Percentiles rank a stretch among this genome's conserved stretches.
Conservation (phyloP, 1,139 yeast species). For the Petasospora rhodanensis region DNA sequence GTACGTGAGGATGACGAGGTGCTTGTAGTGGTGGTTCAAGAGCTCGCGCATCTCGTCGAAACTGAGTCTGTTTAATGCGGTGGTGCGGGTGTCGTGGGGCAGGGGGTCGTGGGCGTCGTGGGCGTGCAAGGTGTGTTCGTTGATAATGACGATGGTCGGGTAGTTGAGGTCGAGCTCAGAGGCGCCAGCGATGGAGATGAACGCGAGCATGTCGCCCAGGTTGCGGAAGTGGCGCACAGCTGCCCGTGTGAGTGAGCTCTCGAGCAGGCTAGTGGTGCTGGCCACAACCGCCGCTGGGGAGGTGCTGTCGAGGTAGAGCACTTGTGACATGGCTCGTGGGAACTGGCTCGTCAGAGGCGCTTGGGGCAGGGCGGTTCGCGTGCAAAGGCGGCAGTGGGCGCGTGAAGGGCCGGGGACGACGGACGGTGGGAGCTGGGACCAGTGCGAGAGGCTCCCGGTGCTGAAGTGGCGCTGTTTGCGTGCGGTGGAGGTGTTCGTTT, state of each 20-base stretch:
- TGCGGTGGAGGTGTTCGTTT: no score
- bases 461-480: no score
- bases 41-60: slow-evolving; percentile 11
- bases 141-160: slow-evolving; percentile 23
- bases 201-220: slow-evolving; percentile 13
- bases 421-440: no score
- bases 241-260: slow-evolving; percentile 9
- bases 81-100: neutral
- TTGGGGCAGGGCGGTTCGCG: no score
- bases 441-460: no score
- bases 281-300: slow-evolving; percentile 7
- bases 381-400: no score
- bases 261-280: slow-evolving; percentile 14
- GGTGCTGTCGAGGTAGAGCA: slow-evolving; percentile 19
- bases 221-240: slow-evolving; percentile 12
- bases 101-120: neutral
- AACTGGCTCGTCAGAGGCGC: no score
- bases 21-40: slow-evolving; percentile 32
- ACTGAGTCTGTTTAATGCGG: slow-evolving; percentile 12
- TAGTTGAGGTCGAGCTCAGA: slow-evolving; percentile 25
- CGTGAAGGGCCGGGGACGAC: no score
- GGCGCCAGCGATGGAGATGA: slow-evolving; percentile 20
- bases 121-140: slow-evolving; percentile 9
- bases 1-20: slow-evolving; percentile 37
- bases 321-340: slow-evolving; percentile 24